Evolutionary conservation across 164 flowering plant species (phyloP).

Genomic region (Chloranthus sessilifolius): DNA sequence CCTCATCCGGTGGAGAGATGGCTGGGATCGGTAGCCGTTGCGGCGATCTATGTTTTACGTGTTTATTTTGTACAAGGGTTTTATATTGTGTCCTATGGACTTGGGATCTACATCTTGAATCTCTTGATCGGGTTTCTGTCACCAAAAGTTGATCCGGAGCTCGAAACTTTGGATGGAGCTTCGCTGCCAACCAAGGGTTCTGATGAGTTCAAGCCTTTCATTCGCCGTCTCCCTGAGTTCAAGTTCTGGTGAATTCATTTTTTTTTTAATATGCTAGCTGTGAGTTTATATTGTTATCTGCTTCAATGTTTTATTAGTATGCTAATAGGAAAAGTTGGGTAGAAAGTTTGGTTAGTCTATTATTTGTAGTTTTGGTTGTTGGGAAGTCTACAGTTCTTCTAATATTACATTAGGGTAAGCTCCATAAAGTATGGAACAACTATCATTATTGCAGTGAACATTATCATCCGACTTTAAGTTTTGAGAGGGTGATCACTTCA

Average conservation of each 20-base stretch:
- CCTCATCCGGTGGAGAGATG: constrained; percentile 65
- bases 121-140: constrained; percentile 84
- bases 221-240: constrained; percentile 90
- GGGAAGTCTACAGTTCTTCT: not conserved
- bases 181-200: constrained; percentile 74
- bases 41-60: constrained; percentile 47
- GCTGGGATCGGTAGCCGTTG: constrained; percentile 62
- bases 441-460: too few species aligned
- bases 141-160: constrained; percentile 78
- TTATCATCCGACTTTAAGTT: too few species aligned
- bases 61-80: constrained; percentile 74
- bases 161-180: constrained; percentile 64
- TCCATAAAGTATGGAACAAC: too few species aligned
- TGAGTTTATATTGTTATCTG: not conserved
- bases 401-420: not conserved
- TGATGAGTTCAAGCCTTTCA: constrained; percentile 83
- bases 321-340: not conserved
- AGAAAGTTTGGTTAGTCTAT: not conserved
- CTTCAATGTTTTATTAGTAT: not conserved
- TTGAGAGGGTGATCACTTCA: too few species aligned
- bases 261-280: not conserved
- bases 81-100: constrained; percentile 69
- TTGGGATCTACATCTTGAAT: constrained; percentile 71
- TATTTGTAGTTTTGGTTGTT: not conserved
- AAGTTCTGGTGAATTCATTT: constrained; percentile 73